A percentile compares a stretch with the other conserved stretches of the same genome.
phyloP scores from a whole-genome alignment of 352 stramenopile species.

The Pythium sp. region DNA sequence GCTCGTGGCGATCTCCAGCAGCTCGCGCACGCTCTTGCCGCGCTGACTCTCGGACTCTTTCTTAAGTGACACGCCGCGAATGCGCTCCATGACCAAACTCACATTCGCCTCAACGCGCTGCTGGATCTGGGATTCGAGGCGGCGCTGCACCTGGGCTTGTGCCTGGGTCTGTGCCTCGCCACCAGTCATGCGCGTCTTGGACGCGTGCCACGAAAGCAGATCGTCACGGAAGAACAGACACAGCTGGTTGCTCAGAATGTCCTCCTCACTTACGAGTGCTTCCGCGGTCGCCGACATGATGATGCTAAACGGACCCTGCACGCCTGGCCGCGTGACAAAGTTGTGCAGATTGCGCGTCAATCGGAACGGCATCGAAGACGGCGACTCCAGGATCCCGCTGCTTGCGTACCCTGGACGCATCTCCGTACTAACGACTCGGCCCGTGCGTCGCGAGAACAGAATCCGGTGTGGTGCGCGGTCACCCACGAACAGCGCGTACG shows the following conservation, averaged over 20 bases:
- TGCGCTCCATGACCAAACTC: conserved; percentile 74
- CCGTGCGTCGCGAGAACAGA: conserved; percentile 76
- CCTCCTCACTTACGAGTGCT: conserved; percentile 79
- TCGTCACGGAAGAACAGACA: conserved; percentile 88
- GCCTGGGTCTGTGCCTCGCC: conserved; percentile 24
- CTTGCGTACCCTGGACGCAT: conserved; percentile 81
- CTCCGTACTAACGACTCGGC: conserved; percentile 81
- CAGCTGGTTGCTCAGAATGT: conserved; percentile 85
- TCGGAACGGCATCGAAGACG: conserved; percentile 86
- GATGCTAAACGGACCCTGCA: conserved; percentile 85
- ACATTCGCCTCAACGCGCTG: conserved; percentile 87
- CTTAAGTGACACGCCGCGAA: conserved; percentile 76
- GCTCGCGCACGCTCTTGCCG: conserved; percentile 73
- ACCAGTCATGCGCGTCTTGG: conserved; percentile 64
- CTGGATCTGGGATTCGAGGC: conserved; percentile 75
- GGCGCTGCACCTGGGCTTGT: conserved; percentile 40
- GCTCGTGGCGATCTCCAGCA: conserved; percentile 82
- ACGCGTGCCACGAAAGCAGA: conserved; percentile 84
- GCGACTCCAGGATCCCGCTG: conserved; percentile 76
- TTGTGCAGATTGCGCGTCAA: conserved; percentile 88
- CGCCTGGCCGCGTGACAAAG: conserved; percentile 80
- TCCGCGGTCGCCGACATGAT: conserved; percentile 79
- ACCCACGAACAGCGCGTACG: conserved; percentile 83
- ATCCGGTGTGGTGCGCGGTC: conserved; percentile 83
- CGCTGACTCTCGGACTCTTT: conserved; percentile 62